These are phyloP conservation scores for Ustilago hordei DNA, from an alignment of 1,284 basidiomycete genomes.

Conservation along the genomic window DNA sequence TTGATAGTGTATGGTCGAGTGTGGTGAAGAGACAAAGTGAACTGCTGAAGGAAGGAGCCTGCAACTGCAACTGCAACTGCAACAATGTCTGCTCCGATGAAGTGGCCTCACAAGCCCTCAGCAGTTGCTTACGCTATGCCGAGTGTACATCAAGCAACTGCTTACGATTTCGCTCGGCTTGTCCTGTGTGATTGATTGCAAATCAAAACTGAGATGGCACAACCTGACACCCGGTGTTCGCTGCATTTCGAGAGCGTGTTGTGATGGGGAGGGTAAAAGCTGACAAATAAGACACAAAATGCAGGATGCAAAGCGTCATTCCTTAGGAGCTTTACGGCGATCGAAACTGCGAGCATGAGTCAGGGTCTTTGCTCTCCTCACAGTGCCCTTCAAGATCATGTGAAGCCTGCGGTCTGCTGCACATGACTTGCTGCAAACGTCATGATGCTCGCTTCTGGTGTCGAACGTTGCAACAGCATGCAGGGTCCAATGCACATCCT, in stretches of 20 bases:
- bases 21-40: neutral
- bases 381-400: neutral
- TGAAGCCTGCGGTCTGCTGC: neutral
- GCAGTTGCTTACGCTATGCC: neutral
- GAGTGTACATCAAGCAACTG: constrained; percentile 2
- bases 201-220: neutral
- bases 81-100: neutral
- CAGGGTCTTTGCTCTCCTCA: neutral
- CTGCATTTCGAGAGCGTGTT: neutral
- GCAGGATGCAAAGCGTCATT: constrained; percentile 9
- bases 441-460: neutral
- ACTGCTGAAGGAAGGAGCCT: neutral
- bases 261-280: neutral
- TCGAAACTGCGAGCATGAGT: constrained; percentile 32
- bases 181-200: neutral
- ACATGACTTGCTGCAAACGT: neutral
- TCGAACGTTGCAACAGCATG: neutral
- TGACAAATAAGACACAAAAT: constrained; percentile 3
- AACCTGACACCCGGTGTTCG: neutral
- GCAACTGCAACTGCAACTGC: no score
- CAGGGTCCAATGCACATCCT: constrained; percentile 6
- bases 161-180: neutral
- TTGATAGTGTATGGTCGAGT: neutral
- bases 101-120: neutral
- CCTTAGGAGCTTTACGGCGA: neutral